These are phyloP conservation scores for Asterochloris erici DNA, from an alignment of 139 green algal species.

Conservation along the genomic window DNA sequence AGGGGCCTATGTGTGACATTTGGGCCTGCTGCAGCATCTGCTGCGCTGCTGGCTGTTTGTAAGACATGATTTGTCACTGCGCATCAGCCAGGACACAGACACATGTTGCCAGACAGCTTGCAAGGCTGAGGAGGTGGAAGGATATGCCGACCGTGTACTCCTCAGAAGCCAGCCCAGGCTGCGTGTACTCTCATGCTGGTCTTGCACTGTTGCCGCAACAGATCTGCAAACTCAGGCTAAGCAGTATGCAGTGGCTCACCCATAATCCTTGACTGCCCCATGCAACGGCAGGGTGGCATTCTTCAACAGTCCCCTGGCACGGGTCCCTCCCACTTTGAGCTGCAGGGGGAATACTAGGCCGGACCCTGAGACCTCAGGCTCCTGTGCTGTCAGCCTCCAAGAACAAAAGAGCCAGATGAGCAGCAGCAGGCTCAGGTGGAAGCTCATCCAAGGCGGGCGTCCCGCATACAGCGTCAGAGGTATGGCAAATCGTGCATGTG, in stretches of 20 bases:
- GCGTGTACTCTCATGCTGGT: neutral
- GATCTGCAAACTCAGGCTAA: neutral
- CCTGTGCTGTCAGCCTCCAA: too few relatives aligned
- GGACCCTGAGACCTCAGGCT: too few relatives aligned
- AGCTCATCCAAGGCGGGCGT: too few relatives aligned
- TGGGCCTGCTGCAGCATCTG: too few relatives aligned
- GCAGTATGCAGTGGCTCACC: conserved; percentile 34
- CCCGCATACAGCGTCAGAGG: too few relatives aligned
- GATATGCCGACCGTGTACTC: neutral
- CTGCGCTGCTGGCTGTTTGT: too few relatives aligned
- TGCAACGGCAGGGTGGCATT: conserved; percentile 55
- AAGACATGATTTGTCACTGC: too few relatives aligned
- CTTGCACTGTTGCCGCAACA: neutral
- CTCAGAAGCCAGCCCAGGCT: neutral
- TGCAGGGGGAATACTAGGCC: conserved; percentile 16
- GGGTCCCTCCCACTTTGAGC: conserved; percentile 8
- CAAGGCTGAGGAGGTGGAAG: neutral
- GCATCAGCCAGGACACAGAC: neutral
- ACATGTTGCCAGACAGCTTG: neutral
- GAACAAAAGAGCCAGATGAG: too few relatives aligned
- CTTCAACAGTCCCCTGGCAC: conserved; percentile 35
- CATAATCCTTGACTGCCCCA: conserved; percentile 67
- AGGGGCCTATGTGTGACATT: too few relatives aligned
- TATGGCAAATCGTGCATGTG: too few relatives aligned
- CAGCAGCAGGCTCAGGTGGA: too few relatives aligned